Percentiles rank a stretch among this genome's conserved stretches.
These are phyloP conservation scores for Xylariaceae sp. DNA, from an alignment of 2,329 filamentous ascomycete genomes.

Conservation along the genomic window DNA sequence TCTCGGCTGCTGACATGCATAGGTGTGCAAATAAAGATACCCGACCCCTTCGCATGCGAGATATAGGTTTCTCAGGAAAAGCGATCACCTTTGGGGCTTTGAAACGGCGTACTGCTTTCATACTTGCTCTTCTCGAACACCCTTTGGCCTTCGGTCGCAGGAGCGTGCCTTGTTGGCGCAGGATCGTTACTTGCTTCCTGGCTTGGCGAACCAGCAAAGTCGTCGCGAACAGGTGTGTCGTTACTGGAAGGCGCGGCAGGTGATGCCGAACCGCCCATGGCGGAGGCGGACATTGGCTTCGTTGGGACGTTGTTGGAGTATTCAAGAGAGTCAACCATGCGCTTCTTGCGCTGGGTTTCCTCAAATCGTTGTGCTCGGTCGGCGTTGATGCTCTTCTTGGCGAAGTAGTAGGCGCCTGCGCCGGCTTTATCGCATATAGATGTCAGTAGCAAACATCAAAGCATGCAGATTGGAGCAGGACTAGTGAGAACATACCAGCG, in stretches of 20 bases:
- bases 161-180: constrained; percentile 83
- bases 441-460: constrained; percentile 1
- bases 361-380: constrained; percentile 77
- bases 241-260: constrained; percentile 17
- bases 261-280: constrained; percentile 44
- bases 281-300: constrained; percentile 43
- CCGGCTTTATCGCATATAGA: constrained; percentile 63
- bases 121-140: constrained; percentile 86
- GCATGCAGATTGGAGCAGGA: background rate
- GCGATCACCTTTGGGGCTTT: constrained; percentile 82
- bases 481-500: constrained; percentile 63
- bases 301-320: constrained; percentile 48
- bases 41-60: constrained; percentile 2
- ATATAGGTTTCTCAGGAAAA: constrained; percentile 63
- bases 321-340: constrained; percentile 61
- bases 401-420: constrained; percentile 92
- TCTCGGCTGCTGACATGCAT: background rate
- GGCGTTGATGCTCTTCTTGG: constrained; percentile 91
- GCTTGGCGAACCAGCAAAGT: constrained; percentile 67
- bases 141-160: constrained; percentile 70
- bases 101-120: constrained; percentile 77
- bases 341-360: constrained; percentile 69
- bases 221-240: constrained; percentile 60
- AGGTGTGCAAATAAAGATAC: constrained; percentile 10
- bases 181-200: constrained; percentile 77